Percentiles rank a stretch among this genome's conserved stretches.
These are phyloP conservation scores for Tuber aestivum DNA, from an alignment of 495 filamentous ascomycete species.

Conservation along the genomic window DNA sequence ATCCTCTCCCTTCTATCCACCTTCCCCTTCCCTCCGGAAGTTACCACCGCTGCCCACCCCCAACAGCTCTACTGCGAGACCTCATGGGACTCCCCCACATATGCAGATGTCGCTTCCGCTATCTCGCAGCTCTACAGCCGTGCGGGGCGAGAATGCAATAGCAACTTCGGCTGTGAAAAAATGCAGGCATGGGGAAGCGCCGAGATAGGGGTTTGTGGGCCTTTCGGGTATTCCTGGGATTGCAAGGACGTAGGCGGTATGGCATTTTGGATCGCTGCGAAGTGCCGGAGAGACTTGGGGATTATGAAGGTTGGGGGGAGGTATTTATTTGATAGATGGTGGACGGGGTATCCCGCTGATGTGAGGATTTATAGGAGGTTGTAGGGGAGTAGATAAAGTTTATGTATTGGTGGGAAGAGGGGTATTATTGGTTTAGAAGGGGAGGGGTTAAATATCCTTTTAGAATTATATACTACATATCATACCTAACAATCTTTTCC, in stretches of 20 bases:
- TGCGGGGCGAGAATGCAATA: background rate
- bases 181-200: background rate
- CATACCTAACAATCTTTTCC: background rate
- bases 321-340: conserved; percentile 2
- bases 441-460: background rate
- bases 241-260: background rate
- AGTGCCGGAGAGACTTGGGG: background rate
- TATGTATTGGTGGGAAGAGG: background rate
- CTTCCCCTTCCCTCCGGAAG: background rate
- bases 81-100: background rate
- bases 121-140: background rate
- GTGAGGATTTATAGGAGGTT: background rate
- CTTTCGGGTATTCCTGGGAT: background rate
- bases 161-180: background rate
- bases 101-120: background rate
- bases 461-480: background rate
- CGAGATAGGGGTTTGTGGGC: background rate
- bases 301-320: background rate
- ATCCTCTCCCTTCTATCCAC: background rate
- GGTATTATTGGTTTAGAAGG: background rate
- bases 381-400: background rate
- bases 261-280: background rate
- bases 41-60: too few relatives aligned
- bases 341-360: background rate
- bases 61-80: background rate